Evolutionary conservation across 2,329 filamentous ascomycete genomes (phyloP).

Genomic region (Ascocoryne sarcoides): DNA sequence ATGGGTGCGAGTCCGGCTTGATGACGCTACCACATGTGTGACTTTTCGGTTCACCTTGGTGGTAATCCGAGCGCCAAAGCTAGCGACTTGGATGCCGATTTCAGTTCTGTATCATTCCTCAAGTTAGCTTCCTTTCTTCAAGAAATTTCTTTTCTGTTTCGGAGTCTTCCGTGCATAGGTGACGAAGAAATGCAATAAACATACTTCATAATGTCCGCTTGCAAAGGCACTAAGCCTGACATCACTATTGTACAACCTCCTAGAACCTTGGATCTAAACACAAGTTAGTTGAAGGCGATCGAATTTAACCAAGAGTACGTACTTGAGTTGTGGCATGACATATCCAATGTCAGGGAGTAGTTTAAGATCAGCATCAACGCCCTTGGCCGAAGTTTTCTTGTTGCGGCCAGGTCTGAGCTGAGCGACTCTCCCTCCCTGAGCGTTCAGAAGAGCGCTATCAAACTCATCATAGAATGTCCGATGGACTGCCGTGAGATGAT

Average conservation of each 20-base stretch:
- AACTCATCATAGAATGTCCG: conserved; percentile 76
- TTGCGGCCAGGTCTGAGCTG: conserved; percentile 29
- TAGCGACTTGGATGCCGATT: conserved; percentile 76
- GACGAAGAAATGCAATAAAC: no score
- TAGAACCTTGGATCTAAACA: conserved; percentile 49
- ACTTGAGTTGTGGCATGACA: conserved; percentile 77
- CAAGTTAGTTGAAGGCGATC: conserved; percentile 15
- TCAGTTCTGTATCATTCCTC: conserved; percentile 58
- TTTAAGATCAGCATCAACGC: conserved; percentile 37
- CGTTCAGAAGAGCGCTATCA: conserved; percentile 41
- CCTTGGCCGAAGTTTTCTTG: conserved; percentile 38
- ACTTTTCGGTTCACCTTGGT: conserved; percentile 49
- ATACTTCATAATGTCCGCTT: conserved; percentile 60
- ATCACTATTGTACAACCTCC: conserved; percentile 72
- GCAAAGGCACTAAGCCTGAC: conserved; percentile 81
- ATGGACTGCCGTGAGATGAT: conserved; percentile 69
- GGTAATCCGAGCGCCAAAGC: conserved; percentile 65
- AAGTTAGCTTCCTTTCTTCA: no score
- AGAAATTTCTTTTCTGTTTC: no score
- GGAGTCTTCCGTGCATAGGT: no score
- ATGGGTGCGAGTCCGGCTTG: conserved; percentile 66
- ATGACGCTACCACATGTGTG: conserved; percentile 67
- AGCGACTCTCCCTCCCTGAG: conserved; percentile 33
- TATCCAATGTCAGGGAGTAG: conserved; percentile 76
- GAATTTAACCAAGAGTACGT: conserved; percentile 5